Evolutionary conservation across 257 asterid genomes (phyloP).

Genomic region (Solanum lycopersicoides): DNA sequence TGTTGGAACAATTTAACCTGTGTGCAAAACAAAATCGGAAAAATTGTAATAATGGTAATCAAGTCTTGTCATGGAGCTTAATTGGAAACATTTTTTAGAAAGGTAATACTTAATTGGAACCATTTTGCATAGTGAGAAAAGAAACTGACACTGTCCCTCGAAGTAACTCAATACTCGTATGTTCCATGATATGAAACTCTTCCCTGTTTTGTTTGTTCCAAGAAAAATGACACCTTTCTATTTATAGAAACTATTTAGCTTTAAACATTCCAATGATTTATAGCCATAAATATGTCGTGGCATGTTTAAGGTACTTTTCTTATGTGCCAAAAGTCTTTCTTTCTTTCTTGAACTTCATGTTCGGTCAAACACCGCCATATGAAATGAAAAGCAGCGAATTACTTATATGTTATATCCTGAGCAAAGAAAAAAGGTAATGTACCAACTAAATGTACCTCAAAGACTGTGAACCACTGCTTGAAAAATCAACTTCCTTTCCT

Average conservation of each 20-base stretch:
- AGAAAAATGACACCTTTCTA: not conserved
- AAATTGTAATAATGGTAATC: not conserved
- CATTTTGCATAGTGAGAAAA: not conserved
- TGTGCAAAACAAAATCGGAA: not conserved
- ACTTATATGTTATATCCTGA: not conserved
- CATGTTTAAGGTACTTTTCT: not conserved
- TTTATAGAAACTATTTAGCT: not conserved
- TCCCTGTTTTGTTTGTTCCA: not conserved
- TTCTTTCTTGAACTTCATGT: not conserved
- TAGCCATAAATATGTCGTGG: not conserved
- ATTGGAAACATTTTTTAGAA: not conserved
- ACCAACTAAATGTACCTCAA: slow-evolving; percentile 40
- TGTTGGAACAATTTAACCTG: slow-evolving; percentile 57
- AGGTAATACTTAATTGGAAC: not conserved
- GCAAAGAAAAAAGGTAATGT: not conserved
- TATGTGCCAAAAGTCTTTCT: not conserved
- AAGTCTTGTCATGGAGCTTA: not conserved
- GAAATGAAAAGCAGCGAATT: not conserved
- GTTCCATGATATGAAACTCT: not conserved
- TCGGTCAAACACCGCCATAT: not conserved
- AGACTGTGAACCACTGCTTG: slow-evolving; percentile 36
- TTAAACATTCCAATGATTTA: not conserved
- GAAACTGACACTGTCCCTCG: not conserved
- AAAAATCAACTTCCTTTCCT: slow-evolving; percentile 25
- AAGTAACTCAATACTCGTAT: not conserved